Evolutionary conservation across 2,329 filamentous ascomycete species (phyloP), one percentile per base, ranked within the genome.

Genomic region (Epichloe amarillans): DNA sequence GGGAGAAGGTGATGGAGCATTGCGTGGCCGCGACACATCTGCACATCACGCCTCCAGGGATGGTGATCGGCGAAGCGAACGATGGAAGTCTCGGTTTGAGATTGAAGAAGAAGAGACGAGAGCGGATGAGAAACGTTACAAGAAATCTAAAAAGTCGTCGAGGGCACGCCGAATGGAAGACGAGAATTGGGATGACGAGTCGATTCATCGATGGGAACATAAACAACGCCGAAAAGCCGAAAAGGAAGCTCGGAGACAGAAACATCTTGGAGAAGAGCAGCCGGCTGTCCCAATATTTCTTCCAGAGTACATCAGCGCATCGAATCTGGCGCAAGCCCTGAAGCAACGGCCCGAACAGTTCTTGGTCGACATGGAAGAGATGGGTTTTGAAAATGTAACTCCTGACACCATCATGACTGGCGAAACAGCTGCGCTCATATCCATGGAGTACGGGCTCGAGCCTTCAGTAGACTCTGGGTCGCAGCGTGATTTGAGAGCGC

Each of bases 251-350:
- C 62, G 61, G 49, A 70, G 68, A 52, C 61, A 64, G 40, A 55
- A 66, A 56, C 69, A 68, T 53, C 64, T 67, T 62, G 65, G 67
- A 53, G 64, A 64, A 47, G 62, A 67, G 59, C 47, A 78, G 57
- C 62, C 65, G 36, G 79, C 77, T 2, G 76, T 75, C 1, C 69
- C 68, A 1, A 86, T 98, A 44, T 79, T 84, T 49, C 72, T 98
- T 21, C 94, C 94, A 0, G 88, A 96, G 62, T 95, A 88, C 59
- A 94, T 98, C 66, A 93, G 81, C 60, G 83, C 96, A n/a, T 76
- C 80, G 10, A 88, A 90, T 56, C 70, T 98, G 40, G 88, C 89
- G 4, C 75, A 81, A 53, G 79, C 86, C 4, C 72, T 97, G 21
- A 83, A 82, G 54, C 75, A 95, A 33, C 80, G 81, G 40, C 73